Evolutionary conservation across 441 rosid genomes (phyloP).

Genomic region (Pelargonium citronellum): DNA sequence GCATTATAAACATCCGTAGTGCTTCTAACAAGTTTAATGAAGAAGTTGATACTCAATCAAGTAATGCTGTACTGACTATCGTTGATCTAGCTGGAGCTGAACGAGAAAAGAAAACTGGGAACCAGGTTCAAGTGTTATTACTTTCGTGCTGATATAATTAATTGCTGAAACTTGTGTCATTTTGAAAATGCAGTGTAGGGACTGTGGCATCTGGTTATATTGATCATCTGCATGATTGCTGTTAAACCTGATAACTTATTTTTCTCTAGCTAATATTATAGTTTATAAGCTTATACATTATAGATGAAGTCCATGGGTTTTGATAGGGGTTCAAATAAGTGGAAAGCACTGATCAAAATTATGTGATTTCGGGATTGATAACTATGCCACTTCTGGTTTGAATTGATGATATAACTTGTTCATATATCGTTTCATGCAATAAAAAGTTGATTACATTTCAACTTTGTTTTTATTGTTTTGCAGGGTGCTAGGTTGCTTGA

Average conservation of each 20-base stretch:
- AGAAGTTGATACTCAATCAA: constrained; percentile 33
- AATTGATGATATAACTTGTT: not conserved
- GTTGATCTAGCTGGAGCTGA: constrained; percentile 97
- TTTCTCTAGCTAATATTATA: not conserved
- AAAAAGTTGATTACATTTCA: constrained; percentile 3
- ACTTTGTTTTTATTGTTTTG: constrained; percentile 27
- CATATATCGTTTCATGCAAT: too few species aligned
- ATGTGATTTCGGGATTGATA: not conserved
- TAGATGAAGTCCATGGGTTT: not conserved
- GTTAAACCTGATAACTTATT: not conserved
- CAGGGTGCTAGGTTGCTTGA: constrained; percentile 88
- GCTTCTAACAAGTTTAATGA: constrained; percentile 20
- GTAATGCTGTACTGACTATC: constrained; percentile 54
- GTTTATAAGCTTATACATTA: not conserved
- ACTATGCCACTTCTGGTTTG: not conserved
- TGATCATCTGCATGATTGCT: not conserved
- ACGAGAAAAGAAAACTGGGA: constrained; percentile 82
- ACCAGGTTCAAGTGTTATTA: constrained; percentile 51
- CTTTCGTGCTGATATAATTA: not conserved
- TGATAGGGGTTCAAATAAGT: not conserved
- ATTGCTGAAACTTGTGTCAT: constrained; percentile 6
- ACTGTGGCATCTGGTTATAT: not conserved
- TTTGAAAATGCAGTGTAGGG: not conserved
- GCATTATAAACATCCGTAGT: constrained; percentile 68
- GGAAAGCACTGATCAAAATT: not conserved